A percentile compares a stretch with the other conserved stretches of the same genome.
These are phyloP conservation scores for Hanseniaspora occidentalis DNA, from an alignment of 805 yeast genomes.

Conservation along the genomic window DNA sequence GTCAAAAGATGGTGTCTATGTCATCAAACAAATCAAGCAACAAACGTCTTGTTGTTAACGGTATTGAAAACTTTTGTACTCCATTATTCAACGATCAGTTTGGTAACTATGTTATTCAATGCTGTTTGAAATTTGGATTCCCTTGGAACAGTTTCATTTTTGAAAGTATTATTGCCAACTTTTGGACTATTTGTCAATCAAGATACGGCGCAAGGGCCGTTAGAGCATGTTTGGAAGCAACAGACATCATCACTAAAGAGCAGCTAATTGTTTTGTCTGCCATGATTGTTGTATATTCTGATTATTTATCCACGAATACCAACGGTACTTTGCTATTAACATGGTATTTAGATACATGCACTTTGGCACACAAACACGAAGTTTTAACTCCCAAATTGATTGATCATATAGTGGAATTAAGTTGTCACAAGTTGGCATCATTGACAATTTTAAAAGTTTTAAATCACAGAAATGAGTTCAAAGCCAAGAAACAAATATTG, in stretches of 20 bases:
- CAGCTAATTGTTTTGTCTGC: constrained; percentile 65
- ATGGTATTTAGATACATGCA: constrained; percentile 87
- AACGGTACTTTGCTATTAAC: constrained; percentile 85
- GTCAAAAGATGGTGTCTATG: constrained; percentile 82
- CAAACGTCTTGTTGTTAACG: constrained; percentile 50
- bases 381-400: constrained; percentile 51
- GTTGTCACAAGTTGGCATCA: constrained; percentile 76
- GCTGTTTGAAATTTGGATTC: constrained; percentile 79
- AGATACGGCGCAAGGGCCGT: constrained; percentile 94
- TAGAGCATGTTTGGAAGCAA: constrained; percentile 82
- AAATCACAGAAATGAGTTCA: constrained; percentile 51
- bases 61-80: constrained; percentile 69
- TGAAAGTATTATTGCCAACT: constrained; percentile 66
- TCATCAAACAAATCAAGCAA: constrained; percentile 46
- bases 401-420: constrained; percentile 48
- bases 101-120: constrained; percentile 93
- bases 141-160: constrained; percentile 86
- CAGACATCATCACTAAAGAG: constrained; percentile 44
- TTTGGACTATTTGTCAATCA: constrained; percentile 71
- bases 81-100: constrained; percentile 88
- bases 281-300: constrained; percentile 65
- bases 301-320: constrained; percentile 65
- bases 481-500: constrained; percentile 50
- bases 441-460: constrained; percentile 69
- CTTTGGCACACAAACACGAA: constrained; percentile 48